A percentile compares a stretch with the other conserved stretches of the same genome.
These are phyloP conservation scores for Passalora sequoiae DNA, from an alignment of 2,329 filamentous ascomycete genomes.

Conservation along the genomic window DNA sequence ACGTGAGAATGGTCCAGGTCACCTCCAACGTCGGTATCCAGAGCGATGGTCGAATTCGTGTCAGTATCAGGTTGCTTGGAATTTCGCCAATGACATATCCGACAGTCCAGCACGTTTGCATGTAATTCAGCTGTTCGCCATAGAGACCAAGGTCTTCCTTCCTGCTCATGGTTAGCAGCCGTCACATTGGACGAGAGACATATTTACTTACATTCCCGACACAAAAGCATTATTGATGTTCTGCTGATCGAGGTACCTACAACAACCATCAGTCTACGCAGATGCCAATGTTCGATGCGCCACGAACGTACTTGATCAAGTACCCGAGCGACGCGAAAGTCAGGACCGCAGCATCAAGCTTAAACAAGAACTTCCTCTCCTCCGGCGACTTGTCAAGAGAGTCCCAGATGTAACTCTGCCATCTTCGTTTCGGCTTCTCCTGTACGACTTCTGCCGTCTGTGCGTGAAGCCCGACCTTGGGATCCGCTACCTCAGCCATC, in stretches of 20 bases:
- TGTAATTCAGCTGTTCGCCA: conserved; percentile 53
- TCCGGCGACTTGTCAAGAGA: conserved; percentile 49
- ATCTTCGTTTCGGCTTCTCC: conserved; percentile 32
- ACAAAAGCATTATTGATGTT: conserved; percentile 43
- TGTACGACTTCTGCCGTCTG: conserved; percentile 13
- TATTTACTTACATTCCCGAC: conserved; percentile 39
- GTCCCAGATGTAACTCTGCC: conserved; percentile 51
- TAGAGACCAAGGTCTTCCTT: conserved; percentile 50
- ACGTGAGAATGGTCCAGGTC: conserved; percentile 46
- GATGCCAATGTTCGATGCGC: not conserved
- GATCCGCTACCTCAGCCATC: not conserved
- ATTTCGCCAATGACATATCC: conserved; percentile 41
- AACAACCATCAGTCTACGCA: not conserved
- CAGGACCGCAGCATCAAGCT: conserved; percentile 39
- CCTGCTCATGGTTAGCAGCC: not conserved
- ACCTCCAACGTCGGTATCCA: conserved; percentile 49
- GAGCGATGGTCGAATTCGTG: conserved; percentile 43
- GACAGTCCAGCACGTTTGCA: conserved; percentile 54
- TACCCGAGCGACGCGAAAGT: conserved; percentile 33
- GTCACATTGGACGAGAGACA: conserved; percentile 20
- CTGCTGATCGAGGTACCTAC: conserved; percentile 35
- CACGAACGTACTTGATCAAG: conserved; percentile 40
- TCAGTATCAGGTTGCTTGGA: conserved; percentile 49
- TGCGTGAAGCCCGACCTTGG: not conserved
- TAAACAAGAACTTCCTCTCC: conserved; percentile 47